Evolutionary conservation across 1,139 yeast genomes (phyloP), one percentile per base, ranked within the genome.

Genomic region (Candida anutae): DNA sequence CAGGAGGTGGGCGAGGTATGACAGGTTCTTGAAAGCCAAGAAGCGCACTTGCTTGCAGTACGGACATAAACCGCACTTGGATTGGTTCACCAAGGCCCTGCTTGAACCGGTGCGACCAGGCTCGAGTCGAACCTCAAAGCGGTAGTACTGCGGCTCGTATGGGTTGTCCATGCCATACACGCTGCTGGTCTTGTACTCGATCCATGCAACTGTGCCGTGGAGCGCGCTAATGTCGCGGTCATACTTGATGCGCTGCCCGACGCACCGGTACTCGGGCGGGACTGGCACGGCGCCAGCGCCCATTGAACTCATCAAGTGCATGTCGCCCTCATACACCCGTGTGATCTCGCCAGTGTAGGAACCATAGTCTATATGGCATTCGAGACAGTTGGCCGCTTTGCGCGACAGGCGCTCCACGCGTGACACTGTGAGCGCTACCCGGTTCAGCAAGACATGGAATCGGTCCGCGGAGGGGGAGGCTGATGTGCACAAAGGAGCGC

Each of bases 1-100:
- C 4, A 60, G 53, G 35, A 57, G 38, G 34, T 57, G 63, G 4
- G 58, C 50, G 5, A 58, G 46, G 35, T 55, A 57, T 20, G 54
- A 49, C 2, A 58, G 50, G 37, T 55, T 55, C 34, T 57, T 56
- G 35, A 53, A 52, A 1, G 60, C 56, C 15, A 53, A 40, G 30
- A 57, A 56, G 32, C 48, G 51, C 16, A 55, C 48, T 19, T 40
- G 39, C 22, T 43, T 44, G 30, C 62, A 57, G 30, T 53, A 57
- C 0, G 61, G 53, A 42, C 62, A 57, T 29, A 54, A 33, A 21
- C 62, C 63, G 25, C 59, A 46, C 27, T 48, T 49, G 26, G 49
- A 42, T 20, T 45, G 50, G 26, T 44, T 48, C 15, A 47, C 34
- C n/a, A n/a, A n/a, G n/a, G n/a, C n/a, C n/a, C n/a, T n/a, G n/a